Evolutionary conservation across 2,329 filamentous ascomycete species (phyloP).

Genomic region (Apiospora phragmitis): DNA sequence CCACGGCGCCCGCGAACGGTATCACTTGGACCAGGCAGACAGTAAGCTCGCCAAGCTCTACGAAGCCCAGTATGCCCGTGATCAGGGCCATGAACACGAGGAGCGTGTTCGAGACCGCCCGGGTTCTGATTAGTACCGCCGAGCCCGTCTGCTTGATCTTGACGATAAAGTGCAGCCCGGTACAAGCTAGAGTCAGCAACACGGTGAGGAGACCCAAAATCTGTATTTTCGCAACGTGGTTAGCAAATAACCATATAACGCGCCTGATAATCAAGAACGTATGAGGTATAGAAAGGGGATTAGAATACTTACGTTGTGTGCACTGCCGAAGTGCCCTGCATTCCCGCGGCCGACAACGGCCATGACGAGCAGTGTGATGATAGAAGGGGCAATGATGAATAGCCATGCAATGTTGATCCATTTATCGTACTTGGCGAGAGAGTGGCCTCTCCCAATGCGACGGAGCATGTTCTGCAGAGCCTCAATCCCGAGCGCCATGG

Average conservation of each 20-base stretch:
- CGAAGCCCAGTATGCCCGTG: constrained; percentile 29
- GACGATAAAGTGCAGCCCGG: constrained; percentile 25
- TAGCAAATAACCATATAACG: not conserved
- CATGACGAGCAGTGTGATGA: constrained; percentile 28
- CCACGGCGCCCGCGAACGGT: constrained; percentile 27
- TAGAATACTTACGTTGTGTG: constrained; percentile 29
- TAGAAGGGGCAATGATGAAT: constrained; percentile 25
- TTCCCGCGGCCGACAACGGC: constrained; percentile 25
- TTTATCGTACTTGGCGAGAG: constrained; percentile 25
- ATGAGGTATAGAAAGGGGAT: not conserved
- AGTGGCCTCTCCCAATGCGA: constrained; percentile 21
- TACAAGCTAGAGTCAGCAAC: constrained; percentile 25
- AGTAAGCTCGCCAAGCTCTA: constrained; percentile 27
- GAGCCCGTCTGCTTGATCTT: constrained; percentile 17
- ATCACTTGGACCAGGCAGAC: constrained; percentile 30
- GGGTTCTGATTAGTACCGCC: constrained; percentile 14
- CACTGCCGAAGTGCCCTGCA: constrained; percentile 28
- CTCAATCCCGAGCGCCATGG: constrained; percentile 29
- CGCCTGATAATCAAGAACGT: not conserved
- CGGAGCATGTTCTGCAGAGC: constrained; percentile 27
- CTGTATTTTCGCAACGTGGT: constrained; percentile 16
- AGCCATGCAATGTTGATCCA: constrained; percentile 29
- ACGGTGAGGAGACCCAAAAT: constrained; percentile 29
- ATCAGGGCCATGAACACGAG: constrained; percentile 25
- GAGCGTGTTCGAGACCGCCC: constrained; percentile 26